A percentile compares a stretch with the other conserved stretches of the same genome.
These are phyloP conservation scores for Ceratocystis cubensis DNA, from an alignment of 2,329 filamentous ascomycete genomes.

Conservation along the genomic window DNA sequence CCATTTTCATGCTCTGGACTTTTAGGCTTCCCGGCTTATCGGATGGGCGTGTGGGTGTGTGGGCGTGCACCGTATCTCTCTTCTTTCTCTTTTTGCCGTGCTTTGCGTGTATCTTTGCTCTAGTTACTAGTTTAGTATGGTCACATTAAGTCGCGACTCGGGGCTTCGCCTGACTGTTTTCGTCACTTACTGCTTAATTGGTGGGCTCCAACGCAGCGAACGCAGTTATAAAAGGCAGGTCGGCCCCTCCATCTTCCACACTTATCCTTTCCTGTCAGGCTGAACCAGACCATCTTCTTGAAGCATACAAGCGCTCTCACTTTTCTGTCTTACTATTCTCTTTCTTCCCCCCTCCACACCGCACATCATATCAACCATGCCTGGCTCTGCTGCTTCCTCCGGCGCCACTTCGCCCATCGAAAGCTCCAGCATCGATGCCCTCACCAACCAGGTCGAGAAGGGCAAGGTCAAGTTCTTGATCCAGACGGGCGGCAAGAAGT, in stretches of 20 bases:
- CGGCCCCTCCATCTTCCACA: neutral
- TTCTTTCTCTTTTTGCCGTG: too few species aligned
- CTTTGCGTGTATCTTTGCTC: neutral
- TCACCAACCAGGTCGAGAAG: constrained; percentile 29
- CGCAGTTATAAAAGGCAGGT: constrained; percentile 2
- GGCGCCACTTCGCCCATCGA: constrained; percentile 13
- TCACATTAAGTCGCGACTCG: neutral
- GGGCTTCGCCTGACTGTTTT: neutral
- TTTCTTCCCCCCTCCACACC: neutral
- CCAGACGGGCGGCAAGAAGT: constrained; percentile 32
- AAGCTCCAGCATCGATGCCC: constrained; percentile 18
- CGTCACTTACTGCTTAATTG: neutral
- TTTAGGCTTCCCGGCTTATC: constrained; percentile 1
- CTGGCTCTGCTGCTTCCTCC: constrained; percentile 19
- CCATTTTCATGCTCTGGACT: neutral
- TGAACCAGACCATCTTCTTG: neutral
- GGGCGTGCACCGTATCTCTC: neutral
- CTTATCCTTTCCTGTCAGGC: constrained; percentile 3
- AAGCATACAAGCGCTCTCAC: neutral
- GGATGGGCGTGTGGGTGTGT: neutral
- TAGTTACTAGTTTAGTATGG: neutral
- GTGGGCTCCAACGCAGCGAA: neutral
- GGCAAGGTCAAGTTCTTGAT: constrained; percentile 36
- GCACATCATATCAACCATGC: constrained; percentile 18
- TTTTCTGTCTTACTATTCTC: neutral